Evolutionary conservation across 1,284 basidiomycete genomes (phyloP), one percentile per base, ranked within the genome.

Genomic region (Cutaneotrichosporon mucoides): DNA sequence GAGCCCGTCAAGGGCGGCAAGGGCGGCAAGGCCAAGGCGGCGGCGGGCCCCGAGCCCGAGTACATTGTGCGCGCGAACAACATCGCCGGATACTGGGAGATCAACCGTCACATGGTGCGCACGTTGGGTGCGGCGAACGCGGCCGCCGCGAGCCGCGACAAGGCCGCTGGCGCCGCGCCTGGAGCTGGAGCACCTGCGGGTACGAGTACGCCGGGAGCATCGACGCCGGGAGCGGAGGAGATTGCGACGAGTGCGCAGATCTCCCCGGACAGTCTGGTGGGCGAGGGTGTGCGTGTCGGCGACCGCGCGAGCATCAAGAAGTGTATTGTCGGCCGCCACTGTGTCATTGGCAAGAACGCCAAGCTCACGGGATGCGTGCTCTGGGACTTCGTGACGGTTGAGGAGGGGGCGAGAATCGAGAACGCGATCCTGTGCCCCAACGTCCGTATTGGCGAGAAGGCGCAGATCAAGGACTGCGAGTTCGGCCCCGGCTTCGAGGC

Each of bases 401-500:
- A 76, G 60, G 73, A 75, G 54, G 73, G 73, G 8, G 92, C 87
- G 13, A 92, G 92, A 73, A 79, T 99, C 5, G 95, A 98, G 49
- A 88, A 89, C 45, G 90, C 87, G 64, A 88, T 98, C 52, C 79
- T 98, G 2, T 90, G 92, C 12, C 86, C 85, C 59, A 87, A 87
- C 63, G 92, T 89, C 0, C 86, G 84, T 61, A 82, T 98, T 12
- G 92, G 92, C 7, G 82, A 83, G 44, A 90, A 89, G 71, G 86
- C 88, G 1, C 86, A 88, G 66, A 80, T 98, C 61, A 83, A 84
- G 57, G 60, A 88, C 57, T 94, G 91, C 73, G 86, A 97, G 43
- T 88, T 93, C 3, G 93, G 94, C 63, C 86, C 88, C 5, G 90
- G 91, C 0, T 95, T 89, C 69, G 89, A 92, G 69, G 87, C 93